These are phyloP conservation scores for Cystoderma amianthinum DNA, from an alignment of 768 basidiomycete species.

Conservation along the genomic window DNA sequence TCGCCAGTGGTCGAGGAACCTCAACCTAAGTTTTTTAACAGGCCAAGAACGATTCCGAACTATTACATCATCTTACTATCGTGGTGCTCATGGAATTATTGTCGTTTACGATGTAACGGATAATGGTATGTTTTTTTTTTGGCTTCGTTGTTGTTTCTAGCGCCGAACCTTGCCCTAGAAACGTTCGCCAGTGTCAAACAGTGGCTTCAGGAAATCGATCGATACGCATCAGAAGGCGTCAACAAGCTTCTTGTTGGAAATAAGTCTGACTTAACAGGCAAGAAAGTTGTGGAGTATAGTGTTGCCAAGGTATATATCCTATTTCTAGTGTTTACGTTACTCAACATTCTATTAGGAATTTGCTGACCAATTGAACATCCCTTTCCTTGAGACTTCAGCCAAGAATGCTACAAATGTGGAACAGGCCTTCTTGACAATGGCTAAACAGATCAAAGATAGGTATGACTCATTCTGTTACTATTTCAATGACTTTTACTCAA, in stretches of 20 bases:
- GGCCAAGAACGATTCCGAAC: constrained; percentile 98
- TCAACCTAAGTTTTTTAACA: constrained; percentile 15
- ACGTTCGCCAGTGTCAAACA: constrained; percentile 95
- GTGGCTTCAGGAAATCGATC: constrained; percentile 89
- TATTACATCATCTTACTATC: constrained; percentile 99
- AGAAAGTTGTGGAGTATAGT: constrained; percentile 90
- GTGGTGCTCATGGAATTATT: constrained; percentile 97
- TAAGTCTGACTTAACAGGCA: constrained; percentile 96
- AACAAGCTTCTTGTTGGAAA: constrained; percentile 99
- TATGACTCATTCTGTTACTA: constrained; percentile 22
- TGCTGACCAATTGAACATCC: constrained; percentile 88
- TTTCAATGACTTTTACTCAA: background rate
- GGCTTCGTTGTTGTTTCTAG: no score
- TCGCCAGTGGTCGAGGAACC: background rate
- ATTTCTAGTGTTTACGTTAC: background rate
- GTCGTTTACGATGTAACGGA: constrained; percentile 99
- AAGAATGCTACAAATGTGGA: constrained; percentile 99
- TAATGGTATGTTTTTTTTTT: constrained; percentile 51
- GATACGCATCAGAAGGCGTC: constrained; percentile 96
- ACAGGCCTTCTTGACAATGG: constrained; percentile 98
- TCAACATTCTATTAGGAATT: constrained; percentile 56
- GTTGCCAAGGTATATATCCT: constrained; percentile 63
- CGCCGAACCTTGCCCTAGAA: no score
- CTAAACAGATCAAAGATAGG: constrained; percentile 94
- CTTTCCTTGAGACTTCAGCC: constrained; percentile 98